Percentiles rank a stretch among this genome's conserved stretches.
Conservation (phyloP, 768 basidiomycete genomes). For the Chlorophyllum brunneum region DNA sequence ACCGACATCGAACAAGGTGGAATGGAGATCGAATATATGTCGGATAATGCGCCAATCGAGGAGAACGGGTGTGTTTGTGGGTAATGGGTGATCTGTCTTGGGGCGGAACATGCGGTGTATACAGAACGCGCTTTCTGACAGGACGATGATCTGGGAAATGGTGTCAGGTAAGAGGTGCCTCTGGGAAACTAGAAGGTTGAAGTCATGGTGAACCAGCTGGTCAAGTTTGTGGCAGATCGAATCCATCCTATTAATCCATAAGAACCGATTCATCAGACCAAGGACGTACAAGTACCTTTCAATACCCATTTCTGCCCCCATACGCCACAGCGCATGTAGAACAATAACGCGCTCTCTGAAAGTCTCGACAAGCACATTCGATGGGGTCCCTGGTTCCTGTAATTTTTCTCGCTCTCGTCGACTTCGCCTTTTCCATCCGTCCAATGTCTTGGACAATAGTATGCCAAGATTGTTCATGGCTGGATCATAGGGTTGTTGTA, state of each 20-base stretch:
- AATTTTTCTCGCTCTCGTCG: slow-evolving; percentile 35
- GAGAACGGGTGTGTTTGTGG: slow-evolving; percentile 29
- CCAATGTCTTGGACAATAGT: slow-evolving; percentile 62
- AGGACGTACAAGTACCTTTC: slow-evolving; percentile 48
- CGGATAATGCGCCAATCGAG: slow-evolving; percentile 64
- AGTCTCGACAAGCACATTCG: slow-evolving; percentile 51
- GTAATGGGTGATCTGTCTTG: slow-evolving; percentile 23
- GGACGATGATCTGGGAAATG: slow-evolving; percentile 69
- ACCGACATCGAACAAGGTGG: slow-evolving; percentile 63
- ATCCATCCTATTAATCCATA: slow-evolving; percentile 38
- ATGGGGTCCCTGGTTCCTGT: slow-evolving; percentile 31
- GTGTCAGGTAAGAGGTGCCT: slow-evolving; percentile 72
- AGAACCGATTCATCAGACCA: slow-evolving; percentile 11
- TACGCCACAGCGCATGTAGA: slow-evolving; percentile 73
- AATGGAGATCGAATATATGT: slow-evolving; percentile 65
- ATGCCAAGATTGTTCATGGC: slow-evolving; percentile 82
- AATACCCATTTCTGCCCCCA: slow-evolving; percentile 45
- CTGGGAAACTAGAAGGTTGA: slow-evolving; percentile 57
- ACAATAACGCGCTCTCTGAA: slow-evolving; percentile 76
- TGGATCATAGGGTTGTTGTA: slow-evolving; percentile 80
- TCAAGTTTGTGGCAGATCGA: slow-evolving; percentile 44
- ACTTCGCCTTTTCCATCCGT: slow-evolving; percentile 47
- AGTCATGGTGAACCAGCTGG: slow-evolving; percentile 48
- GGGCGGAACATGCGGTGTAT: slow-evolving; percentile 74
- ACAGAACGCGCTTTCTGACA: slow-evolving; percentile 82